Conservation (phyloP, 2,329 filamentous ascomycete genomes). For the Colletotrichum chrysophilum region DNA sequence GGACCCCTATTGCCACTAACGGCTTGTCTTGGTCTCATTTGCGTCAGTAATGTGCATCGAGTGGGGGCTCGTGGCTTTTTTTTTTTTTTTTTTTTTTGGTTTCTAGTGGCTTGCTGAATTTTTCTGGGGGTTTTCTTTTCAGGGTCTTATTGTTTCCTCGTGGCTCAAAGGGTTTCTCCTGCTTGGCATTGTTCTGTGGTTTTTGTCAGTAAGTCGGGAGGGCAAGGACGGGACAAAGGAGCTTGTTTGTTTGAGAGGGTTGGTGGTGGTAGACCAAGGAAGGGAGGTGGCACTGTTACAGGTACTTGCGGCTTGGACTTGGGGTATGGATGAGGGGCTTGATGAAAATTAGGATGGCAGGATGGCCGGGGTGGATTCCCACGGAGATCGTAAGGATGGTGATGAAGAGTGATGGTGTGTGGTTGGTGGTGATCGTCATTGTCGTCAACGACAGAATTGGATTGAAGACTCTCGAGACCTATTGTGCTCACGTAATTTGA, state of each 20-base stretch:
- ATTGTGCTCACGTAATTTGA: no score
- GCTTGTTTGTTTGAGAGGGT: neutral
- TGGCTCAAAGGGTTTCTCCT: neutral
- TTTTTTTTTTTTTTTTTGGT: neutral
- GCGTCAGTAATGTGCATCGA: neutral
- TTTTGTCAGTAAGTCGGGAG: neutral
- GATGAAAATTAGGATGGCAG: neutral
- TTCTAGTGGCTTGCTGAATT: neutral
- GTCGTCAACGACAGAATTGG: neutral
- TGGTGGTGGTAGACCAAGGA: neutral
- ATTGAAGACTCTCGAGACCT: neutral
- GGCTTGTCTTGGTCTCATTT: neutral
- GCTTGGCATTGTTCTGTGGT: neutral
- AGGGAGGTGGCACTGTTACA: neutral
- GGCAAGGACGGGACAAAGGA: neutral
- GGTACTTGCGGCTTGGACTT: neutral
- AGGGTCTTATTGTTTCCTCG: neutral
- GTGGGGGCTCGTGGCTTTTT: neutral
- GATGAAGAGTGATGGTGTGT: neutral
- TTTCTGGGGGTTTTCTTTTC: neutral
- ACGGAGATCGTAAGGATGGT: neutral
- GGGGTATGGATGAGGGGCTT: neutral
- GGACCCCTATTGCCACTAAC: neutral
- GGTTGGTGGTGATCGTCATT: neutral
- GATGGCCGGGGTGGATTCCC: neutral